Percentiles rank a stretch among this genome's conserved stretches.
Conservation (phyloP, 1,284 basidiomycete genomes). For the Termitomyces sp. region DNA sequence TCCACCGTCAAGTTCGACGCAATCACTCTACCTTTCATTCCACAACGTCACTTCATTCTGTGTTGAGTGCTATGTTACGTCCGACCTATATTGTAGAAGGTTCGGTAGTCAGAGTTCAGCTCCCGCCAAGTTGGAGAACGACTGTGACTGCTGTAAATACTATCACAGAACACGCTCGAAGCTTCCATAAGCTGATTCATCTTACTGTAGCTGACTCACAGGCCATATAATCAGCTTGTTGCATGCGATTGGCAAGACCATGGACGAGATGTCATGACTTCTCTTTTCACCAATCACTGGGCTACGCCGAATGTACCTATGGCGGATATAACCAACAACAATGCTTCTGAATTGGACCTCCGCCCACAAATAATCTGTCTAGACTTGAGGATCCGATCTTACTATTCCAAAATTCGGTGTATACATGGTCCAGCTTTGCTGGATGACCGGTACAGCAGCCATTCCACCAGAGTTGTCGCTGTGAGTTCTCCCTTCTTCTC, state of each 20-base stretch:
- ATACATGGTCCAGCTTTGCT: slow-evolving; percentile 3
- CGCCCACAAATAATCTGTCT: slow-evolving; percentile 1
- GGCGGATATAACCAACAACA: slow-evolving; percentile 5
- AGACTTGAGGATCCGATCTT: slow-evolving; percentile 12
- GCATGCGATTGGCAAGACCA: slow-evolving; percentile 5
- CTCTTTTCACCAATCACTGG: slow-evolving; percentile 5
- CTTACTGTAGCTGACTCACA: slow-evolving; percentile 13
- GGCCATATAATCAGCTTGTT: slow-evolving; percentile 16
- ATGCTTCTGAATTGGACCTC: slow-evolving; percentile 1
- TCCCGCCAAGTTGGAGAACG: neutral
- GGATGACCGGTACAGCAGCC: slow-evolving; percentile 14
- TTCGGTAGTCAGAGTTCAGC: neutral
- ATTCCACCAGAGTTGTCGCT: slow-evolving; percentile 8
- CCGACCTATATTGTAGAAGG: neutral
- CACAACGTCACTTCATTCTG: neutral
- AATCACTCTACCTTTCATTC: neutral
- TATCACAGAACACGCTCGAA: neutral
- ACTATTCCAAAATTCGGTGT: slow-evolving; percentile 6
- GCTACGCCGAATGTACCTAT: slow-evolving; percentile 8
- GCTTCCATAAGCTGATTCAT: neutral
- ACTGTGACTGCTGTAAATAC: neutral
- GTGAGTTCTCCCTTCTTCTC: slow-evolving; percentile 6
- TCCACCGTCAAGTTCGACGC: neutral
- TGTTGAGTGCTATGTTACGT: neutral
- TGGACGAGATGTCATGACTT: neutral